Conservation (phyloP, 176 grass and related monocot genomes). For the Triticum dicoccoides region DNA sequence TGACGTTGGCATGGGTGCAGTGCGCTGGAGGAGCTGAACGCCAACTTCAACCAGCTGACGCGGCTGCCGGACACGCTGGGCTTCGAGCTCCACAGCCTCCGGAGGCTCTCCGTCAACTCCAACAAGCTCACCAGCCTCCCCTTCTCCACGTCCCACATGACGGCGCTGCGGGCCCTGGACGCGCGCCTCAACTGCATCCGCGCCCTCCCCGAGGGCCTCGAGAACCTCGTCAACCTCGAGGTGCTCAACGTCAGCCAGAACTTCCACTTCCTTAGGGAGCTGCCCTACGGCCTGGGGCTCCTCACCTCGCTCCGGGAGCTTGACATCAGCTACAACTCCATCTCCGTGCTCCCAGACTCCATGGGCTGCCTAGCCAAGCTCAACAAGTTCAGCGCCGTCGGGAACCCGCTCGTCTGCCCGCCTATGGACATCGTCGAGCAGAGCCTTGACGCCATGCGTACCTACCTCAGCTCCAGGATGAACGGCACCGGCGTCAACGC, state of each 20-base stretch:
- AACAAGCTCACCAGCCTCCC: conserved; percentile 81
- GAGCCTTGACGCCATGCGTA: conserved; percentile 69
- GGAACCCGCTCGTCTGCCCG: conserved; percentile 76
- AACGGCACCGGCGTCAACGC: conserved; percentile 36
- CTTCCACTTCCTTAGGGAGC: conserved; percentile 69
- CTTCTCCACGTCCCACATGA: conserved; percentile 84
- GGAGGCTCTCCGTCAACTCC: conserved; percentile 74
- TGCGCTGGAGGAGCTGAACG: conserved; percentile 79
- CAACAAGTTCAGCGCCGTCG: conserved; percentile 53
- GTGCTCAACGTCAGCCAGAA: conserved; percentile 94
- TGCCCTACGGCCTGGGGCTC: conserved; percentile 78
- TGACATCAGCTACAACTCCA: conserved; percentile 91
- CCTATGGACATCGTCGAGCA: conserved; percentile 77
- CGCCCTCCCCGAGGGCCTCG: conserved; percentile 61
- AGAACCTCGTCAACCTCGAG: conserved; percentile 70
- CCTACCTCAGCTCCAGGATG: conserved; percentile 67
- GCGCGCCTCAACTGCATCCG: conserved; percentile 91
- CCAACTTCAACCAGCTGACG: conserved; percentile 91
- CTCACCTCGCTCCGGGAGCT: conserved; percentile 77
- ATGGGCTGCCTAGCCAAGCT: conserved; percentile 90
- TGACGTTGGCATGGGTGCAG: conserved; percentile 20
- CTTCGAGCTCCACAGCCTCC: conserved; percentile 79
- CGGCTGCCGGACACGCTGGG: conserved; percentile 89
- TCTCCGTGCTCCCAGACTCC: conserved; percentile 67
- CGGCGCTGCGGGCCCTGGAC: conserved; percentile 55